Conservation (phyloP, 352 stramenopile species). For the Plasmopara muralis region DNA sequence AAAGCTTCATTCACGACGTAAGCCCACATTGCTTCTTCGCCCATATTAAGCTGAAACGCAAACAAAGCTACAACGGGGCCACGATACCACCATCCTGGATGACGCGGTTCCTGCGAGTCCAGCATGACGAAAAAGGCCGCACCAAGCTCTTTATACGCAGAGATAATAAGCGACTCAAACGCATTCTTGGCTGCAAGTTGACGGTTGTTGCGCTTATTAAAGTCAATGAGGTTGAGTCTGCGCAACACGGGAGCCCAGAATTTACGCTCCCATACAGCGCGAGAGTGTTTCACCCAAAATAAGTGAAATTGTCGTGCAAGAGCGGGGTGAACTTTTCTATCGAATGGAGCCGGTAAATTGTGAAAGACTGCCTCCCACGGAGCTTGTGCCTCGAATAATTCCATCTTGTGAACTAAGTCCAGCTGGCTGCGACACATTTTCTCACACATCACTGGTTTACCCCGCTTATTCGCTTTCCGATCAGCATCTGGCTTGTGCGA, state of each 20-base stretch:
- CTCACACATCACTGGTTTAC: conserved; percentile 15
- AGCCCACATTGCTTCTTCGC: conserved; percentile 21
- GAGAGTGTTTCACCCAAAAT: conserved; percentile 36
- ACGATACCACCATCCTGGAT: conserved; percentile 57
- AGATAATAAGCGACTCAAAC: conserved; percentile 32
- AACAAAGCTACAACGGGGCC: conserved; percentile 29
- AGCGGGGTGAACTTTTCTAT: conserved; percentile 14
- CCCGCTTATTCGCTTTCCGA: conserved; percentile 9
- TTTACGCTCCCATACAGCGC: conserved; percentile 44
- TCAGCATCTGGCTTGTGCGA: neutral
- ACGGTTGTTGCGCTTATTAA: conserved; percentile 23
- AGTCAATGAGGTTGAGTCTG: conserved; percentile 4
- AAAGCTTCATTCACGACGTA: conserved; percentile 32
- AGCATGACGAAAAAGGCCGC: conserved; percentile 39
- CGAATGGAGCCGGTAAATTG: conserved; percentile 35
- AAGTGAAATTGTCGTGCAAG: conserved; percentile 20
- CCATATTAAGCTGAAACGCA: conserved; percentile 20
- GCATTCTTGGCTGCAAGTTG: conserved; percentile 27
- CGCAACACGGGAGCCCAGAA: conserved; percentile 38
- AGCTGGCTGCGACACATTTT: conserved; percentile 13
- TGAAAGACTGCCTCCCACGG: conserved; percentile 34
- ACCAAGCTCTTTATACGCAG: conserved; percentile 28
- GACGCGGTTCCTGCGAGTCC: conserved; percentile 23
- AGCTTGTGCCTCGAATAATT: conserved; percentile 17
- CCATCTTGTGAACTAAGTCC: conserved; percentile 16